phyloP scores from a whole-genome alignment of 2,329 filamentous ascomycete genomes.

The Colletotrichum siamense region DNA sequence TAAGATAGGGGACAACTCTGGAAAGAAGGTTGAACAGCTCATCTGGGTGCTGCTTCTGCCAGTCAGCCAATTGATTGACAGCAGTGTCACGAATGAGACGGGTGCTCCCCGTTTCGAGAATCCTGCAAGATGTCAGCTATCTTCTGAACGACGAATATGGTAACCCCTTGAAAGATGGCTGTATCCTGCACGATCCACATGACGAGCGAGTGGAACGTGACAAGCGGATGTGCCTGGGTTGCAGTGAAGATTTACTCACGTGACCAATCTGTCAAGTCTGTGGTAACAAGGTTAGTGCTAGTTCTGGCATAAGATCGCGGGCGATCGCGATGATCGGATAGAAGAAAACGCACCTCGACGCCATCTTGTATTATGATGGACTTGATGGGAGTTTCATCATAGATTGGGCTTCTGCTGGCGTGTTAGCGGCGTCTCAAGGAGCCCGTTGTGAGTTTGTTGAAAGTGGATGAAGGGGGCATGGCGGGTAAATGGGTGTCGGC shows the following conservation, averaged over 20 bases:
- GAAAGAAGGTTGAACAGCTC: conserved; percentile 96
- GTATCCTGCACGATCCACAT: neutral
- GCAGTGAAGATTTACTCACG: conserved; percentile 63
- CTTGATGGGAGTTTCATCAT: conserved; percentile 25
- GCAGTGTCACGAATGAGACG: conserved; percentile 95
- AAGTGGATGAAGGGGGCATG: neutral
- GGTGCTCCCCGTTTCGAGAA: conserved; percentile 97
- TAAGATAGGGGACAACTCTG: conserved; percentile 91
- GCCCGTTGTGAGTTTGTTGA: neutral
- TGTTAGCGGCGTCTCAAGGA: neutral
- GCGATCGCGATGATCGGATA: neutral
- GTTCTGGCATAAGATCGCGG: neutral
- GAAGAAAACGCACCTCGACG: conserved; percentile 53
- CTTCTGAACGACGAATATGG: neutral
- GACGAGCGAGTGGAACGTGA: neutral
- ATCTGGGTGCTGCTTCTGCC: conserved; percentile 97
- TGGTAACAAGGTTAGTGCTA: conserved; percentile 32
- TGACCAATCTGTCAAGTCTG: conserved; percentile 85
- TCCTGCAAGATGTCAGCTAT: conserved; percentile 54
- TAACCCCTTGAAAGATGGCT: neutral
- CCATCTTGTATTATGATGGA: conserved; percentile 52
- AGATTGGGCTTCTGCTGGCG: conserved; percentile 2
- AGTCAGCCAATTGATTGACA: conserved; percentile 94
- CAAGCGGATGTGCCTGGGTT: neutral
- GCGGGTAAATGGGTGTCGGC: neutral